These are phyloP conservation scores for Tylopilus sp. DNA, from an alignment of 768 basidiomycete genomes.

Conservation along the genomic window DNA sequence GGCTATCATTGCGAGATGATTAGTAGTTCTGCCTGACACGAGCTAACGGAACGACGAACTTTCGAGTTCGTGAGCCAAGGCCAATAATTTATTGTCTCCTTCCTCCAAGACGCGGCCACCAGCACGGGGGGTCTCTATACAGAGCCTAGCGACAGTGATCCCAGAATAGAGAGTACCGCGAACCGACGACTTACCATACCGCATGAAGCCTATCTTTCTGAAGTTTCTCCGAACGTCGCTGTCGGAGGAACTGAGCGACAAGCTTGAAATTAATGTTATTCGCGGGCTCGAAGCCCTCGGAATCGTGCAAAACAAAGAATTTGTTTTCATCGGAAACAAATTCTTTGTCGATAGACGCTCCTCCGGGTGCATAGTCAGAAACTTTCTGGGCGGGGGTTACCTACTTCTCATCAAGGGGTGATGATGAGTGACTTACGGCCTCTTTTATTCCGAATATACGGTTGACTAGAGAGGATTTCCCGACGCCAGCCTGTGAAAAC, in stretches of 20 bases:
- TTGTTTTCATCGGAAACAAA: conserved; percentile 6
- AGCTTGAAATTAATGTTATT: background rate
- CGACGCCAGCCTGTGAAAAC: background rate
- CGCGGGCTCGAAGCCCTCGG: conserved; percentile 5
- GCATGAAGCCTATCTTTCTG: conserved; percentile 5
- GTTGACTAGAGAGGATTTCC: background rate
- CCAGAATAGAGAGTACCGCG: background rate
- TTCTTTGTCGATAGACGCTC: conserved; percentile 3
- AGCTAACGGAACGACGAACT: background rate
- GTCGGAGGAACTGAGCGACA: background rate
- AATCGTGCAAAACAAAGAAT: conserved; percentile 5
- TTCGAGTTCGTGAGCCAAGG: background rate
- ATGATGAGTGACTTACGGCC: background rate
- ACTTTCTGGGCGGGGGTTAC: background rate
- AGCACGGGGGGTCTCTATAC: conserved; percentile 3
- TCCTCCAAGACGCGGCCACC: conserved; percentile 8
- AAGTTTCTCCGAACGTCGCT: background rate
- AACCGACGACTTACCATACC: background rate
- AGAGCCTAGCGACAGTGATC: background rate
- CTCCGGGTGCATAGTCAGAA: background rate
- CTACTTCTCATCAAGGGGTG: background rate
- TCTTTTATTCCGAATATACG: background rate
- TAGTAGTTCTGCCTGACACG: too few relatives aligned
- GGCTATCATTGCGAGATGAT: background rate
- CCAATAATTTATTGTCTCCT: conserved; percentile 2